These are phyloP conservation scores for Papiliotrema flavescens DNA, from an alignment of 1,284 basidiomycete species.

Conservation along the genomic window DNA sequence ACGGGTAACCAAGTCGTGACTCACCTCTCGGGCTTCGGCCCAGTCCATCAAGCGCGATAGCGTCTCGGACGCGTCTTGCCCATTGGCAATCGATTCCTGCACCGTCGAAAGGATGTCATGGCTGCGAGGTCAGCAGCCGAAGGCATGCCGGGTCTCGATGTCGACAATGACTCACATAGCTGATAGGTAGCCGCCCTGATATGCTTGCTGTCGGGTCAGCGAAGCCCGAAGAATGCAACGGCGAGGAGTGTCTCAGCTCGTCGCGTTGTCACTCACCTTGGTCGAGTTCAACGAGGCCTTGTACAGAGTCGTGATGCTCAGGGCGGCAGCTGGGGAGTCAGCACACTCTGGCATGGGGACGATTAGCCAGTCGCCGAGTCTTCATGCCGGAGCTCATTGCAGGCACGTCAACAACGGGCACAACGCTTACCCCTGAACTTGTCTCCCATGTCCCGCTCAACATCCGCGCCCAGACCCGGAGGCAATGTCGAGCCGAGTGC, in stretches of 20 bases:
- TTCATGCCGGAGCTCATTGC: background rate
- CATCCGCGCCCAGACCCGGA: slow-evolving; percentile 42
- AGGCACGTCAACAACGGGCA: background rate
- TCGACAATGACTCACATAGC: slow-evolving; percentile 37
- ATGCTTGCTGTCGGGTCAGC: slow-evolving; percentile 42
- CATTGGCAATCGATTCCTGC: slow-evolving; percentile 39
- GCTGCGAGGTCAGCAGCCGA: slow-evolving; percentile 7
- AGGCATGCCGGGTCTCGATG: background rate
- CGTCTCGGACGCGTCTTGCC: slow-evolving; percentile 41
- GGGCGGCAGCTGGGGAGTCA: slow-evolving; percentile 40
- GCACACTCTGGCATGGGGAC: no score
- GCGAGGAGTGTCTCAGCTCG: background rate
- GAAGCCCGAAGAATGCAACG: background rate
- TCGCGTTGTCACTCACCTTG: slow-evolving; percentile 35
- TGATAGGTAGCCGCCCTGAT: slow-evolving; percentile 48
- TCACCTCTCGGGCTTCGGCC: slow-evolving; percentile 49
- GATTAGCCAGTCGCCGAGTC: no score
- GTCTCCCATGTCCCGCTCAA: slow-evolving; percentile 50
- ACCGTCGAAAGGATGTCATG: slow-evolving; percentile 45
- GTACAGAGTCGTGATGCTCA: slow-evolving; percentile 50
- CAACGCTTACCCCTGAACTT: slow-evolving; percentile 48
- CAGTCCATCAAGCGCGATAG: slow-evolving; percentile 50
- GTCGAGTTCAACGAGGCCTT: slow-evolving; percentile 46
- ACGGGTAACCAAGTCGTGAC: background rate
- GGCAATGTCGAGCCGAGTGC: slow-evolving; percentile 43